Conservation (phyloP, 2,329 filamentous ascomycete genomes). For the Ophiostoma sp. region DNA sequence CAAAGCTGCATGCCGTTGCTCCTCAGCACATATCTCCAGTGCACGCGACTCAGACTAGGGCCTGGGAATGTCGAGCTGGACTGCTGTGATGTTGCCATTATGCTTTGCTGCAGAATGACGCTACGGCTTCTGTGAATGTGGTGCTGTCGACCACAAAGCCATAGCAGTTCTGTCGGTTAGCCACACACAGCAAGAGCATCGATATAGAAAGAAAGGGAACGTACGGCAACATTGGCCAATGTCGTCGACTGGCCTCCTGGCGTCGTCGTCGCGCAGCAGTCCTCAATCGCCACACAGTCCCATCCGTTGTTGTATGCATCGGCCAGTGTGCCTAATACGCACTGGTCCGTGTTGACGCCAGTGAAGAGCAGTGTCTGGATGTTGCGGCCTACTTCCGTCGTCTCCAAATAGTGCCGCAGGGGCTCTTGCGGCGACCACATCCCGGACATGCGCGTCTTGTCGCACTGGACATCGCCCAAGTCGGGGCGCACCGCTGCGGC, state of each 20-base stretch:
- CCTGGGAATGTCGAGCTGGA: background rate
- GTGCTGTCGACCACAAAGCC: slow-evolving; percentile 1
- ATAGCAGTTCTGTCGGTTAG: slow-evolving; percentile 11
- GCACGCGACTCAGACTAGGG: background rate
- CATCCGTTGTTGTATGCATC: slow-evolving; percentile 53
- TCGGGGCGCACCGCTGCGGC: slow-evolving; percentile 32
- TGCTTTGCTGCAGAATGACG: background rate
- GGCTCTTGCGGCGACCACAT: slow-evolving; percentile 45
- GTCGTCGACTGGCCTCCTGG: slow-evolving; percentile 35
- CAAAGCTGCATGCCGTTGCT: background rate
- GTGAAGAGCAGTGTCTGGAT: slow-evolving; percentile 47
- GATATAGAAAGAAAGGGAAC: slow-evolving; percentile 24
- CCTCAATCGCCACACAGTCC: slow-evolving; percentile 51
- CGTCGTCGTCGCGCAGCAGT: slow-evolving; percentile 49
- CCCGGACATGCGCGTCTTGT: slow-evolving; percentile 55
- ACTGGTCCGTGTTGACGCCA: slow-evolving; percentile 58
- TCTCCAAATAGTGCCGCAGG: slow-evolving; percentile 37
- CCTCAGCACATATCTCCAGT: background rate
- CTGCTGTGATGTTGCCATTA: background rate
- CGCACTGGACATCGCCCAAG: slow-evolving; percentile 42
- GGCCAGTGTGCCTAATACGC: slow-evolving; percentile 50
- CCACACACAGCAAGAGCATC: background rate
- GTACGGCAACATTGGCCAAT: slow-evolving; percentile 35
- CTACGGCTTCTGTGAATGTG: background rate
- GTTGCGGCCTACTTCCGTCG: slow-evolving; percentile 29